phyloP scores from a whole-genome alignment of 2,329 filamentous ascomycete genomes.

The Phialemoniopsis sp. region DNA sequence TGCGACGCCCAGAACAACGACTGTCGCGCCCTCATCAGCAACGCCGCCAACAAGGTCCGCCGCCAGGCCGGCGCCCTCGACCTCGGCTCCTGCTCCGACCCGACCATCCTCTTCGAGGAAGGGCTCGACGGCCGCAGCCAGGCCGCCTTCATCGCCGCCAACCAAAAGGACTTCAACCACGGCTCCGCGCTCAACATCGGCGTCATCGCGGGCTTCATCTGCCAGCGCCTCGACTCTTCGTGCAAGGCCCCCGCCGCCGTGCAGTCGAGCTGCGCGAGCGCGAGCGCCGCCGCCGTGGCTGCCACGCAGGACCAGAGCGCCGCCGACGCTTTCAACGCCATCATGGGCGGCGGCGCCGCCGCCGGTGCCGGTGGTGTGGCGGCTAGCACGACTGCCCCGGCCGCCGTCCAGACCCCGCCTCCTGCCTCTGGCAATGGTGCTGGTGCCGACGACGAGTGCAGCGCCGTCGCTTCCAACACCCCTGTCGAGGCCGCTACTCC shows the following conservation, averaged over 20 bases:
- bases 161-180: slow-evolving; percentile 37
- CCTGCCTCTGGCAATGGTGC: neutral
- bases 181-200: slow-evolving; percentile 40
- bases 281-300: slow-evolving; percentile 17
- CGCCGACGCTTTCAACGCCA: slow-evolving; percentile 26
- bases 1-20: slow-evolving; percentile 30
- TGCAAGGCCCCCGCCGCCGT: slow-evolving; percentile 24
- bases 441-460: slow-evolving; percentile 2
- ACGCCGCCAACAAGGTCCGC: slow-evolving; percentile 8
- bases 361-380: slow-evolving; percentile 11
- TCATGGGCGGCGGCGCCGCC: slow-evolving; percentile 12
- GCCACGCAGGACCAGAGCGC: slow-evolving; percentile 22
- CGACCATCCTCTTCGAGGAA: slow-evolving; percentile 34
- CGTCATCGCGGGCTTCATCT: slow-evolving; percentile 44
- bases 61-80: slow-evolving; percentile 21
- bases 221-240: slow-evolving; percentile 28
- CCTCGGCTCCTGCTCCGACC: slow-evolving; percentile 34
- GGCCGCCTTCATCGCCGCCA: slow-evolving; percentile 33
- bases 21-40: slow-evolving; percentile 11
- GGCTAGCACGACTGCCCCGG: slow-evolving; percentile 3
- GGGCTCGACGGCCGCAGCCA: slow-evolving; percentile 39
- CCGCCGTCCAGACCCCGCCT: neutral
- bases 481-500: slow-evolving; percentile 2
- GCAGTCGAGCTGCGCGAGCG: slow-evolving; percentile 17
- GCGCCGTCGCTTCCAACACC: too few species aligned